Evolutionary conservation across 805 yeast genomes (phyloP), one percentile per base, ranked within the genome.

Genomic region (Teunomyces lycoperdinae): DNA sequence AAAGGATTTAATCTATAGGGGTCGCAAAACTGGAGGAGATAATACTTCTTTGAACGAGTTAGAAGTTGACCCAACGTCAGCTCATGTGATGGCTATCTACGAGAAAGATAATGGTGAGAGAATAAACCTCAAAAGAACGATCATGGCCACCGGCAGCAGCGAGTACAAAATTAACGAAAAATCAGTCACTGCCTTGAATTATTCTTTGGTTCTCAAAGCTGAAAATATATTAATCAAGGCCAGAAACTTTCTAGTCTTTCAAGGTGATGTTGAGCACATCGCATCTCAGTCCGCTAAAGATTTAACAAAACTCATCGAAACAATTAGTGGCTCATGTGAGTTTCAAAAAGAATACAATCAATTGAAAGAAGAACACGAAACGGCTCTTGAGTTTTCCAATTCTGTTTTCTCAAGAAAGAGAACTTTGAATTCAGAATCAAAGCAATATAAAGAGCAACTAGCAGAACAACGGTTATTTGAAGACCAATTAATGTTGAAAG

Each of bases 241-340:
- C 0, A 79, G 89, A 61, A 94, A 94, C 64, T 92, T 92, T 58
- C 70, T 94, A 50, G 98, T 94, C 6, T 90, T 92, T 62, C 99
- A 94, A 71, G 98, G 99, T 50, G 98, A 92, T 62, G 96, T 94
- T 44, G 98, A 92, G 63, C 86, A 84, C 56, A 83, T 94, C 35
- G 98, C 98, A 0, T 78, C 96, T 0, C 96, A 91, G 62, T 81
- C 92, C 0, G 81, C 97, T 0, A 65, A 67, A 20, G 96, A 89
- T 33, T 73, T 94, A 50, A 81, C 95, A 1, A 75, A 70, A 39
- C 66, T 91, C 51, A 71, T 94, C 46, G 99, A 94, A 66, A 81
- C 81, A 11, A 82, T 94, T 26, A 86, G 95, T 50, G 96, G 97
- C 0, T 87, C 96, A 0, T 66, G 73, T 6, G 94, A 87, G 34